phyloP scores from a whole-genome alignment of 2,329 filamentous ascomycete genomes.

The Scedosporium minutisporum region DNA sequence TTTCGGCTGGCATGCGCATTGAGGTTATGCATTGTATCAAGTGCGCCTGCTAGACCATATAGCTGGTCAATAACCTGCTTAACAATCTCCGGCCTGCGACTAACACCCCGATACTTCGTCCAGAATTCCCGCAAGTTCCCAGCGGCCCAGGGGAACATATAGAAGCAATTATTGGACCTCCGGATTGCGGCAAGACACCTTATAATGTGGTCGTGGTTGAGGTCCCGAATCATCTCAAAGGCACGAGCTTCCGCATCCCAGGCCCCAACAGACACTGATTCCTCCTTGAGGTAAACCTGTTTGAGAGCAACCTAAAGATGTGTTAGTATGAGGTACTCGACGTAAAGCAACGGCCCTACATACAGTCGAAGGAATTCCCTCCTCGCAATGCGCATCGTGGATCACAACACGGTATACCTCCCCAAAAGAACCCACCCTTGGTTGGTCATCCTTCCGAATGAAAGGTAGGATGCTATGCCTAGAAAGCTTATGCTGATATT shows the following conservation, averaged over 20 bases:
- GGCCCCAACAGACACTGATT: background rate
- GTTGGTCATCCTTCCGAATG: background rate
- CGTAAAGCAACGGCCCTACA: background rate
- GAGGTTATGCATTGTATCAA: background rate
- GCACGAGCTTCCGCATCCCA: background rate
- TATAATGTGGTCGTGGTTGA: background rate
- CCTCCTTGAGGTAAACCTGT: no score
- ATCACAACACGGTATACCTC: background rate
- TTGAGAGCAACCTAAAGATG: no score
- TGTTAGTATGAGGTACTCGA: no score
- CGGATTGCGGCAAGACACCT: background rate
- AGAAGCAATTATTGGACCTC: background rate
- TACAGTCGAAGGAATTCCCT: background rate
- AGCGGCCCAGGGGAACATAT: background rate
- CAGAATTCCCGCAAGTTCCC: background rate
- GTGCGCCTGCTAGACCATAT: background rate
- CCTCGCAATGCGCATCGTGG: background rate
- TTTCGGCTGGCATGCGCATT: no score
- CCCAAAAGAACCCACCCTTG: background rate
- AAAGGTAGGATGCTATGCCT: background rate
- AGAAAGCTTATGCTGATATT: background rate
- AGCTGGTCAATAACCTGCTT: background rate
- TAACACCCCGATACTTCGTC: background rate
- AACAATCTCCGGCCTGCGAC: background rate
- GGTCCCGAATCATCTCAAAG: background rate